These are phyloP conservation scores for Posidonia australis DNA, from an alignment of 106 monocot species.

Conservation along the genomic window DNA sequence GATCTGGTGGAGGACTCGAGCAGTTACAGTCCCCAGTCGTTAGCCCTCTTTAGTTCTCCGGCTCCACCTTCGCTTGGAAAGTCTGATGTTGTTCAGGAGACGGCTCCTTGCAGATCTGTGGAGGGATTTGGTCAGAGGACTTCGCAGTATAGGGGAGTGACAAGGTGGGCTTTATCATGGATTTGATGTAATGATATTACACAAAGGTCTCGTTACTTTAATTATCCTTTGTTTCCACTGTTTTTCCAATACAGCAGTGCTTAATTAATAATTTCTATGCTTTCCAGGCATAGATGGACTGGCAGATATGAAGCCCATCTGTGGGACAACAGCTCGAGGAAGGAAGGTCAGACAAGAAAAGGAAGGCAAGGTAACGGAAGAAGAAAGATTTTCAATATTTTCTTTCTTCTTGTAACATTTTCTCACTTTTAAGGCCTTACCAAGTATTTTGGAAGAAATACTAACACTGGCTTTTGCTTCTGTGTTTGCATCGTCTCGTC, in stretches of 20 bases:
- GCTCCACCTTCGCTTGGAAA: background rate
- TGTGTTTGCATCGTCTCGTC: background rate
- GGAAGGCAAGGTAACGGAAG: constrained; percentile 57
- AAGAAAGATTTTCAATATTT: background rate
- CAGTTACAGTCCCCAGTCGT: background rate
- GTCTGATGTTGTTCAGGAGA: background rate
- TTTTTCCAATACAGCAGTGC: background rate
- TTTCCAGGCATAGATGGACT: constrained; percentile 82
- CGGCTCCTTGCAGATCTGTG: background rate
- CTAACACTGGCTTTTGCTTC: background rate
- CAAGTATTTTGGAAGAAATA: background rate
- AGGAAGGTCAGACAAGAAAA: constrained; percentile 77
- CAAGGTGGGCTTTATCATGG: background rate
- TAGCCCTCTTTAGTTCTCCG: background rate
- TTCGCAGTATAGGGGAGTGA: constrained; percentile 3
- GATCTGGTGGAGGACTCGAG: background rate
- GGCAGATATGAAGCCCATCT: constrained; percentile 88
- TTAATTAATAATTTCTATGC: background rate
- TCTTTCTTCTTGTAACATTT: background rate
- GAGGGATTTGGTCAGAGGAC: background rate
- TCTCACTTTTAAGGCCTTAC: background rate
- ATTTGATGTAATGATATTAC: background rate
- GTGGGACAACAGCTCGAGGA: constrained; percentile 80
- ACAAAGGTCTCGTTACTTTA: background rate
- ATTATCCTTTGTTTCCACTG: background rate